Base-by-base conservation (phyloP, 2,329 filamentous ascomycete species). In the Epichloe coenophiala region DNA sequence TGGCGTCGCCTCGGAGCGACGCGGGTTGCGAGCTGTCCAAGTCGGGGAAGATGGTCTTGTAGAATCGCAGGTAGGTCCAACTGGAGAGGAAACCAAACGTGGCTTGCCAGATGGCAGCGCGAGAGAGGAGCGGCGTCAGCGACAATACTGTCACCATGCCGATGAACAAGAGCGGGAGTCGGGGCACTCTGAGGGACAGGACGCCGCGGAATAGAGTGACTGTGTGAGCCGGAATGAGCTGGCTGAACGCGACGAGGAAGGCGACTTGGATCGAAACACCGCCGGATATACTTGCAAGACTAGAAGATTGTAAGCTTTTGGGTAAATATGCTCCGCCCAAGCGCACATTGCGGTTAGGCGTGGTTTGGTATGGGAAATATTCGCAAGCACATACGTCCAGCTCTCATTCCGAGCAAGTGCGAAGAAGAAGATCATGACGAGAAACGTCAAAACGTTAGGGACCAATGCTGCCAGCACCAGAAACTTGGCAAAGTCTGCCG, bases 41-140 rank as follows among this genome's bases (percentile, higher is more conserved):
- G 59, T 85, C 81, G 50, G 81, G 80, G 61, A 84, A 83, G 52
- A 83, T 78, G 51, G 75, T 70, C 70, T 95, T 95, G 74, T 88
- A 96, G 74, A 97, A 98, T 58, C 93, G 88, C 17, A 98, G 81
- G 67, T 97, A 97, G 42, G 86, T 88, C 91, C 91, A 98, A 65
- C 88, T 89, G 11, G 83, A 84, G 54, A 96, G 66, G 66, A 98
- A 86, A 52, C 88, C 90, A 58, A 85, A 84, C 65, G 86, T 73
- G 48, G 87, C 81, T 53, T 96, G 78, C 63, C 94, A 80, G 56
- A 90, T 75, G 44, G 88, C 84, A 19, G 88, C 88, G 61, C 83
- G 79, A n/a, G 75, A 72, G 41, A 80, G 69, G 40, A 80, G 64
- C 21, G 78, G 78, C 15, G 77, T 80, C 45, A 81, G 61, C 51